Base-by-base conservation (phyloP, 2,329 filamentous ascomycete genomes). In the Sclerotinia nivalis region DNA sequence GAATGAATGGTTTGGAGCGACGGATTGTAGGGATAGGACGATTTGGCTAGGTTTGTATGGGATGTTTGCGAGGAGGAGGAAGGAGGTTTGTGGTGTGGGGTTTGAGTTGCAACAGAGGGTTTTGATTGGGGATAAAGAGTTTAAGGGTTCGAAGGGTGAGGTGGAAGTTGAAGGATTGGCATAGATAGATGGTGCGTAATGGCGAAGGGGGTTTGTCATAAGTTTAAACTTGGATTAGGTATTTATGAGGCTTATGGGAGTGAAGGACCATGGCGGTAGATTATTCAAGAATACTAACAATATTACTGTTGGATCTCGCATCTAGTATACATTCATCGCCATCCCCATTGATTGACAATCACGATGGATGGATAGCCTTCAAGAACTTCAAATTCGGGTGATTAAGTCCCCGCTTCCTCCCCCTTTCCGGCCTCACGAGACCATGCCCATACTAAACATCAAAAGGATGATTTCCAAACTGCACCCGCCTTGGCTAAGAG, bases 1-100 rank as follows among this genome's bases (percentile, higher is more conserved):
- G 64, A 76, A 71, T 52, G 74, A 76, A 54, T 76, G 75, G 71
- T 77, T 77, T 70, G 76, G 76, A 25, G 75, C 75, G 12, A 75
- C 72, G 9, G 71, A 77, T 70, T 77, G 76, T 59, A 73, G 74
- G 43, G 74, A 77, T 72, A 62, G 76, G 34, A 68, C 66, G 20
- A 67, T 75, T 12, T 77, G 76, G 76, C 66, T 76, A 61, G 72
- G 73, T 28, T 37, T 77, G 4, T 77, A 77, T 73, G 65, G 40
- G 52, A 71, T 74, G 65, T 77, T 74, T 73, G 75, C 72, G 15
- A 49, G 70, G 43, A 73, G 68, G 68, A 75, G 75, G 45, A 74
- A 72, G 61, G 70, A 56, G 0, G 73, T 77, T 65, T 77, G 76
- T 71, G 76, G 75, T 10, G 59, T 60, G 12, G 74, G 75, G 2